These are phyloP conservation scores for Deinandra increscens DNA, from an alignment of 129 eudicot genomes.

Conservation along the genomic window DNA sequence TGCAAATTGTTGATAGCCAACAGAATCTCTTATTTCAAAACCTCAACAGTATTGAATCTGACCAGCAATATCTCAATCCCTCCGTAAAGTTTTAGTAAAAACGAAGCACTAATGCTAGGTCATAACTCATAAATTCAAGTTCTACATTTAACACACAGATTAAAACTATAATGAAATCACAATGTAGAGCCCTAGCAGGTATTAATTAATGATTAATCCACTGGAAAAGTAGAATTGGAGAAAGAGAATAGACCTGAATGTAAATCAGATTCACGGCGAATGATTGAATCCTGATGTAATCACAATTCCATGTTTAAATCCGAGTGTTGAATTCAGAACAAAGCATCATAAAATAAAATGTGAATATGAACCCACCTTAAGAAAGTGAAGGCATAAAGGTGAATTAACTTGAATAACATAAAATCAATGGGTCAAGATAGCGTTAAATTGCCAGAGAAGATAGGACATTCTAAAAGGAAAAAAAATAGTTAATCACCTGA, in stretches of 20 bases:
- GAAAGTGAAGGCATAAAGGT: too few species aligned
- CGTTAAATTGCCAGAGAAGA: too few species aligned
- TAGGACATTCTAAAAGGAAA: too few species aligned
- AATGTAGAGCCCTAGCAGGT: slow-evolving; percentile 7
- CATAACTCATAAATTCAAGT: not conserved
- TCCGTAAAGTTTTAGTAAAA: too few species aligned
- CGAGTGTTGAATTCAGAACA: slow-evolving; percentile 52
- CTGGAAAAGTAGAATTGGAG: not conserved
- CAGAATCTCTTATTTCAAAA: slow-evolving; percentile 69
- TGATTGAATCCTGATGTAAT: slow-evolving; percentile 72
- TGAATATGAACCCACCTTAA: not conserved
- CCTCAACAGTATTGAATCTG: too few species aligned
- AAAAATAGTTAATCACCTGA: too few species aligned
- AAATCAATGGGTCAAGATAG: too few species aligned
- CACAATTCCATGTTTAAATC: slow-evolving; percentile 68
- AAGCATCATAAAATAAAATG: slow-evolving; percentile 45
- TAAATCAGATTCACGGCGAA: slow-evolving; percentile 70
- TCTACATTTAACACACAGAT: not conserved
- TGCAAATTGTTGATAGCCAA: slow-evolving; percentile 61
- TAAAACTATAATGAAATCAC: not conserved
- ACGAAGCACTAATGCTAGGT: too few species aligned
- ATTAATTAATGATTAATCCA: not conserved
- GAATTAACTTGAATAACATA: too few species aligned
- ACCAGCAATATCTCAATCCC: too few species aligned
- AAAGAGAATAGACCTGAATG: slow-evolving; percentile 39